phyloP scores from a whole-genome alignment of 441 rosid genomes.

The Gossypium laxum region DNA sequence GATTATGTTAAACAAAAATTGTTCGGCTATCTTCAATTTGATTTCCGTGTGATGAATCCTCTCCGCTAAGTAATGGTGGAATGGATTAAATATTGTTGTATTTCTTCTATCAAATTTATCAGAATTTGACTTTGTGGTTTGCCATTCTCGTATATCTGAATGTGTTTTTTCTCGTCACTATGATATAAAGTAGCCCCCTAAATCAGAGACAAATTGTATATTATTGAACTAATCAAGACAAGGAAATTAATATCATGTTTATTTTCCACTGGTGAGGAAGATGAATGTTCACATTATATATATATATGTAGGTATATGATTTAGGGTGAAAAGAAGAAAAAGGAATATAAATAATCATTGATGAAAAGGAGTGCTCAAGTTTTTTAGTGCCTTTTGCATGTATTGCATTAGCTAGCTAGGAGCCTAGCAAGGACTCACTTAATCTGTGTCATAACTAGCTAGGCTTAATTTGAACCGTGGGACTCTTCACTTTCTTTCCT shows the following conservation, averaged over 20 bases:
- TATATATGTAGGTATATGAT: background rate
- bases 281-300: no score
- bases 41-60: slow-evolving; percentile 12
- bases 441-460: background rate
- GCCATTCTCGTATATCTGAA: background rate
- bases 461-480: background rate
- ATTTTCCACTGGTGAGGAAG: background rate
- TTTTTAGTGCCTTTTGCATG: background rate
- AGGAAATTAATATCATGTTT: background rate
- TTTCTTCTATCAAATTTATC: background rate
- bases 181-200: background rate
- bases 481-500: background rate
- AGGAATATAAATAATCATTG: background rate
- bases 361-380: background rate
- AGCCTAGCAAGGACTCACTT: background rate
- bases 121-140: slow-evolving; percentile 2
- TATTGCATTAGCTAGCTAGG: background rate
- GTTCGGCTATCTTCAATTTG: slow-evolving; percentile 10
- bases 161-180: background rate
- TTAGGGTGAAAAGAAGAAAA: background rate
- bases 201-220: background rate
- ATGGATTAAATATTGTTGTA: slow-evolving; percentile 4
- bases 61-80: background rate
- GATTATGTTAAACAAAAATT: slow-evolving; percentile 3
- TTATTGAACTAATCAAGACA: background rate